These are phyloP conservation scores for Nasturtium officinale DNA, from an alignment of 345 rosid genomes.

Conservation along the genomic window DNA sequence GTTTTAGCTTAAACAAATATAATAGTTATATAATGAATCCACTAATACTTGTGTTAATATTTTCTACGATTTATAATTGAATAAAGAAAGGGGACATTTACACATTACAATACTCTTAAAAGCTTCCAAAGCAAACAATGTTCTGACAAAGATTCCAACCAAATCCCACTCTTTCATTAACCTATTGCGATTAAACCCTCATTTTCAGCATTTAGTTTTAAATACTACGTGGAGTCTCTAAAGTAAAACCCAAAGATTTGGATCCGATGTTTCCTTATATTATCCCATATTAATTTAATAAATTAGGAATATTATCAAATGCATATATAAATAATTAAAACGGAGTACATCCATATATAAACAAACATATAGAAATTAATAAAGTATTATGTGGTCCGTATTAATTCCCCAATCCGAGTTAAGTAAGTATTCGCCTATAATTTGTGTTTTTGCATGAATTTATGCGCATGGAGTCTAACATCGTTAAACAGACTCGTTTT, in stretches of 20 bases:
- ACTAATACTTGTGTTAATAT: constrained; percentile 11
- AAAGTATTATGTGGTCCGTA: constrained; percentile 17
- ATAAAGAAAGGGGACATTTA: constrained; percentile 8
- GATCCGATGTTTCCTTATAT: constrained; percentile 25
- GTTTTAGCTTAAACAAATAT: too few species aligned
- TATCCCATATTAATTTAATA: constrained; percentile 5
- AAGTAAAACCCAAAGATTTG: constrained; percentile 12
- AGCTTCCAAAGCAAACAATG: constrained; percentile 22
- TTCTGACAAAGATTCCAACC: constrained; percentile 51
- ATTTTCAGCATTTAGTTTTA: constrained; percentile 16
- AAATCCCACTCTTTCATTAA: constrained; percentile 62
- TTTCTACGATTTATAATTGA: constrained; percentile 26
- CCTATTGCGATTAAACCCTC: constrained; percentile 39
- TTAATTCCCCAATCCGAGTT: constrained; percentile 29
- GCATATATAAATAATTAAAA: not conserved
- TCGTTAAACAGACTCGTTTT: constrained; percentile 17
- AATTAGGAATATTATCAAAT: not conserved
- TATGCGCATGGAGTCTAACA: constrained; percentile 9
- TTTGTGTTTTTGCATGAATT: constrained; percentile 20
- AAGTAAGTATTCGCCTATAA: not conserved
- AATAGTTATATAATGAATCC: constrained; percentile 14
- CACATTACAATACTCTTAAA: constrained; percentile 25
- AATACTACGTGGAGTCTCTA: constrained; percentile 10
- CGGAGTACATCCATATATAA: not conserved
- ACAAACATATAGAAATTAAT: constrained; percentile 2